Evolutionary conservation across 441 rosid genomes (phyloP), one percentile per base, ranked within the genome.

Genomic region (Melastoma candidum): DNA sequence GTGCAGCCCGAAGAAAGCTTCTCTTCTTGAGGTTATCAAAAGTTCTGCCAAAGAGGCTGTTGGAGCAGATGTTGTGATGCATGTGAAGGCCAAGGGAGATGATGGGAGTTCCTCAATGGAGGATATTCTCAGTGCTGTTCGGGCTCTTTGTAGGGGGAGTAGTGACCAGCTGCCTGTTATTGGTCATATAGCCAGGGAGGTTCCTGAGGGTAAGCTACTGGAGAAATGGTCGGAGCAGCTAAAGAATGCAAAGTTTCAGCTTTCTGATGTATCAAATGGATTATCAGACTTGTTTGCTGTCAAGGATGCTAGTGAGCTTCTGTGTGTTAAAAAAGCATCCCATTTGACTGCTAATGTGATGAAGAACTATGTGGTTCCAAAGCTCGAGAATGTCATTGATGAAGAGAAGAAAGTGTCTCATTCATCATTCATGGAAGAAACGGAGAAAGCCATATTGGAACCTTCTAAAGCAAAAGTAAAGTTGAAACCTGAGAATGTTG

Each of bases 341-440:
- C 83, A 63, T 69, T 66, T 87, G 65, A 76, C 81, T 39, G 75
- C 77, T 22, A 68, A 71, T 1, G 95, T 90, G 68, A 78, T 87
- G 93, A 80, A 63, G 48, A 75, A 78, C 60, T 77, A 76, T 62
- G 96, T 87, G 51, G 80, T 90, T 45, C 97, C 92, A 1, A 83
- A 76, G 53, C 82, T 90, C 46, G 96, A 90, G 66, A 80, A 75
- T 60, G 86, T 78, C 39, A 90, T 90, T 50, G 96, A 90, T 39
- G 97, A 90, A 67, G 96, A 84, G 68, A 84, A 77, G 74, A 87
- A 81, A 50, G 75, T 87, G 54, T 60, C 83, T 12, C 97, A 90
- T 72, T 83, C 96, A 46, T 52, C 72, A 1, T 53, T 87, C 68
- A 87, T 87, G 95, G 93, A 90, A 63, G 77, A 81, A 48, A 73